Evolutionary conservation across 345 rosid species (phyloP), one percentile per base, ranked within the genome.

Genomic region (Eutrema japonicum): DNA sequence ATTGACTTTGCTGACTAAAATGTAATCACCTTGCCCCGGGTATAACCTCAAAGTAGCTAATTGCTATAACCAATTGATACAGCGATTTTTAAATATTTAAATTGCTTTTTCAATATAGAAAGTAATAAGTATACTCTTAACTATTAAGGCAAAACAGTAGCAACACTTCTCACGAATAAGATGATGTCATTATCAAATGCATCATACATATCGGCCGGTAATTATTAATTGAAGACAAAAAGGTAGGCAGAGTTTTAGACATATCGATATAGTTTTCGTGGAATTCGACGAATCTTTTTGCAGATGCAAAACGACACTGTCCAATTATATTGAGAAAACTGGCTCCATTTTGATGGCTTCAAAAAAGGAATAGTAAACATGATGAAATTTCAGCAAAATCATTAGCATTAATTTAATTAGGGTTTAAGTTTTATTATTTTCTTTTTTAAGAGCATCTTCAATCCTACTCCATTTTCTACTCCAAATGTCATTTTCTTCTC

Each of bases 261-360:
- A 14, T 14, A 1, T 38, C n/a, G n/a, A n/a, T n/a, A n/a, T n/a
- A n/a, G n/a, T n/a, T n/a, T n/a, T n/a, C n/a, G n/a, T n/a, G n/a
- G n/a, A n/a, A n/a, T n/a, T n/a, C n/a, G n/a, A n/a, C n/a, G n/a
- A n/a, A n/a, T n/a, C 6, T 9, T 6, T 38, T 5, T 10, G 8
- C 10, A 38, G 32, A 8, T 35, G 13, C 5, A 56, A 56, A 56
- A 10, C 43, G 62, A 33, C 27, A 2, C 8, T 16, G 7, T 43
- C 67, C 52, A 62, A 26, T 62, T 13, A 43, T 8, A 12, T 29
- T 51, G 33, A 51, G 33, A 10, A 43, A 62, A 43, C 8, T 43
- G 40, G 26, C 51, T 62, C 52, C 12, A 62, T 43, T 62, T 29
- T 62, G 27, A 27, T 30, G 67, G 67, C 52, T 62, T 45, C 7